A percentile compares a stretch with the other conserved stretches of the same genome.
Conservation (phyloP, 1,284 basidiomycete genomes). For the Meira nashicola region DNA sequence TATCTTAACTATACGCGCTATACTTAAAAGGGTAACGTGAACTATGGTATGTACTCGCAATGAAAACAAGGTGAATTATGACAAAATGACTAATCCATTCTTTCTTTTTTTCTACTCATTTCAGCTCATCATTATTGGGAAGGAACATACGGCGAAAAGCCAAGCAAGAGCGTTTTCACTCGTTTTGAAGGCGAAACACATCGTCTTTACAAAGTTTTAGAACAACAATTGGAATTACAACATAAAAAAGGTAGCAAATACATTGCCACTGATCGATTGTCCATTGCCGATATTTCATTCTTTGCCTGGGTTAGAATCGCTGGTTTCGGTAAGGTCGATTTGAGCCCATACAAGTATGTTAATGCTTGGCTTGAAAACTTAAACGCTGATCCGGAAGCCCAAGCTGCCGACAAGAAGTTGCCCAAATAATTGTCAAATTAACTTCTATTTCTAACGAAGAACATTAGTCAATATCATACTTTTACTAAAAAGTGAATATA, state of each 20-base stretch:
- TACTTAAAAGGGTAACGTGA: too few species aligned
- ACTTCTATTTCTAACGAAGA: too few species aligned
- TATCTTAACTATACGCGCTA: too few species aligned
- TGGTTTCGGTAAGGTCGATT: conserved; percentile 36
- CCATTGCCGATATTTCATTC: conserved; percentile 43
- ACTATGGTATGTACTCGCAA: too few species aligned
- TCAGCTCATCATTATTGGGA: conserved; percentile 29
- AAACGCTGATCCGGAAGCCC: conserved; percentile 25
- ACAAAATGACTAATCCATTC: conserved; percentile 26
- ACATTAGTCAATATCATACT: too few species aligned
- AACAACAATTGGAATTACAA: conserved; percentile 28
- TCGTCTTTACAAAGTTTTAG: conserved; percentile 38
- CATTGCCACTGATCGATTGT: conserved; percentile 40
- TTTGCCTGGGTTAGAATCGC: conserved; percentile 33
- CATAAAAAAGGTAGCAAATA: conserved; percentile 27
- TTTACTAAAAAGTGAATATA: too few species aligned
- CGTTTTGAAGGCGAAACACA: conserved; percentile 37
- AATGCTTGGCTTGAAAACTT: conserved; percentile 30
- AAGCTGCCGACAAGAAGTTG: conserved; percentile 32
- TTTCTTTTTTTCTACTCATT: conserved; percentile 34
- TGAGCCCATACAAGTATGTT: conserved; percentile 33
- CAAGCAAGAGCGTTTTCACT: conserved; percentile 28
- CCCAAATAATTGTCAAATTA: conserved; percentile 13
- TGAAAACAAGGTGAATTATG: conserved; percentile 19
- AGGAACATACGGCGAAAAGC: conserved; percentile 26